Base-by-base conservation (phyloP, 2,329 filamentous ascomycete species). In the Lasiodiplodia gonubiensis region DNA sequence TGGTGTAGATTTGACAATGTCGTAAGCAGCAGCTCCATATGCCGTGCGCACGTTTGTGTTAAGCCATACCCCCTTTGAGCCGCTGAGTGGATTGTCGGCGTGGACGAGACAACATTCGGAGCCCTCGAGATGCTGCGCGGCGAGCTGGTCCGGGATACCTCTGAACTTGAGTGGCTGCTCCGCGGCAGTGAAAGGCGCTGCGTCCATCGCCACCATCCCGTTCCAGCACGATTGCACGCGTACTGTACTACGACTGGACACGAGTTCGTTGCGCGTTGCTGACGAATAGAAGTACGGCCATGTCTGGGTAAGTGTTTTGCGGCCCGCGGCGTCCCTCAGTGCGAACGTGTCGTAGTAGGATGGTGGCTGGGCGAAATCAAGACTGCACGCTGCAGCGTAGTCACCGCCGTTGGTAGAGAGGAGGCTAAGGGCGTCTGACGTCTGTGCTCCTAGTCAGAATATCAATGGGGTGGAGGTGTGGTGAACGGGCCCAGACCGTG, bases 81-180 rank as follows among this genome's bases (percentile, higher is more conserved):
- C 74, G 12, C 83, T 84, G 5, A 88, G 78, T 1, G 86, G 86
- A 71, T 92, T 92, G 73, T 92, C 90, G 2, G 87, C 86, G 74
- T 92, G 90, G 66, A 92, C 88, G 61, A 94, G 85, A 76, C 91
- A 94, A 80, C 91, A 93, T 78, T 94, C 91, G 11, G 88, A 91
- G 21, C 84, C 91, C 77, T 93, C 91, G 27, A 93, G 82, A 73
- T 92, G 90, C 35, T 81, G 73, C 3, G 71, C 68, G 0, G 84
- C 84, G 1, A 94, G 85, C 4, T 83, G 84, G 72, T 92, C 89
- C 0, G 86, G 74, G 21, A 91, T 82, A 4, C 84, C 89, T 11
- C 90, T 86, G 76, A 92, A 92, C n/a, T 79, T 81, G 48, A 42
- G 49, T 14, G 37, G 37, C 46, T 14, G 42, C 8, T 14, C 48